These are phyloP conservation scores for Alternaria postmessia DNA, from an alignment of 2,329 filamentous ascomycete species.

Conservation along the genomic window DNA sequence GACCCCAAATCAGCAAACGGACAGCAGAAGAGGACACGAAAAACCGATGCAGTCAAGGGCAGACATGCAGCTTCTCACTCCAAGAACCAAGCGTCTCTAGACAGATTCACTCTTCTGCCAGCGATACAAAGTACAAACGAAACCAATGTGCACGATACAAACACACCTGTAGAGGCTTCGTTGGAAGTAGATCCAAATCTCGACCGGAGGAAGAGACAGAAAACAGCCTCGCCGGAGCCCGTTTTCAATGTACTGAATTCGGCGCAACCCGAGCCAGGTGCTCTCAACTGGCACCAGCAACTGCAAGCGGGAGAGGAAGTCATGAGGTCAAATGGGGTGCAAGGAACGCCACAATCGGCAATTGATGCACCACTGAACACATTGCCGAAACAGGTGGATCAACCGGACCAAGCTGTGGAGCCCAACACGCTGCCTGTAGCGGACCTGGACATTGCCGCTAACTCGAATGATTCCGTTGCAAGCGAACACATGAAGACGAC, in stretches of 20 bases:
- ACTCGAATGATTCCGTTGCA: background rate
- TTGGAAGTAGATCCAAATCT: constrained; percentile 42
- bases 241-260: background rate
- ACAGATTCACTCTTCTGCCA: constrained; percentile 33
- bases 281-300: constrained; percentile 40
- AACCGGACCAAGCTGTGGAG: constrained; percentile 2
- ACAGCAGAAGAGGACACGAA: constrained; percentile 38
- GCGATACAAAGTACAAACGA: constrained; percentile 3
- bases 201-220: constrained; percentile 49
- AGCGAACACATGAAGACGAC: constrained; percentile 17
- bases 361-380: background rate
- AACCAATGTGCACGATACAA: background rate
- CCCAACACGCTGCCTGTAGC: constrained; percentile 1
- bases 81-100: constrained; percentile 40
- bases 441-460: background rate
- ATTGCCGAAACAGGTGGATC: background rate
- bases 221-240: constrained; percentile 43
- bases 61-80: constrained; percentile 14
- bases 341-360: background rate
- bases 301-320: constrained; percentile 40
- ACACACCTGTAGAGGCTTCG: constrained; percentile 14
- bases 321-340: background rate
- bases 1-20: constrained; percentile 21
- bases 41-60: constrained; percentile 24
- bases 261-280: background rate